Base-by-base conservation (phyloP, 176 grass and related monocot genomes). In the Aegilops sharonensis region DNA sequence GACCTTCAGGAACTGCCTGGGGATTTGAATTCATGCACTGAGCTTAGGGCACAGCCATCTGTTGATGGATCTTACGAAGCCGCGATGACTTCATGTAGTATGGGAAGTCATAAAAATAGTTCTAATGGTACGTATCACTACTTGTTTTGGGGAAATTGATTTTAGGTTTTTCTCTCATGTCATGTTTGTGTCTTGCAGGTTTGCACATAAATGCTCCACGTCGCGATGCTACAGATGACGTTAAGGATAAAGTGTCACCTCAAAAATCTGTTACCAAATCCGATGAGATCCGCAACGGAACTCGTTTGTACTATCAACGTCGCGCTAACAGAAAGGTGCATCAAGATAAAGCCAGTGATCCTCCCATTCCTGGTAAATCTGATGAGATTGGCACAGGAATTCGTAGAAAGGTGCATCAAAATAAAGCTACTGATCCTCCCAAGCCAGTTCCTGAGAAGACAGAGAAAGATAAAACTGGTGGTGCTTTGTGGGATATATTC, bases 401-500 rank as follows among this genome's bases (percentile, higher is more conserved):
- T 54, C 74, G n/a, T 43, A 62, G 4, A 27, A 37, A 10, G 56
- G 63, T 11, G 5, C n/a, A 3, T 31, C n/a, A 17, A 72, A 73
- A 75, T 9, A 13, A 68, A 59, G 56, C 8, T 37, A 77, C 23
- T 34, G 72, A 34, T 65, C 32, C 11, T n/a, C 64, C 5, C 24
- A 62, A 35, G 35, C 74, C 13, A 69, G 83, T 4, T 64, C 40
- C 39, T 37, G 89, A 57, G 62, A 75, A 68, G 31, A 72, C 60
- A 61, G 36, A 82, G 45, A 52, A 78, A 30, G 25, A 78, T 61
- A 71, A 62, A 56, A 75, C 67, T 31, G 92, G 89, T 78, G 95
- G 85, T 76, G 95, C 92, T 62, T 89, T 98, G 29, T 98, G 92
- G 92, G 92, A 98, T 68, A 98, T 98, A 87, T 98, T 98, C 56